phyloP scores from a whole-genome alignment of 192 early-diverging fungal genomes.

The Physocladia obscura region DNA sequence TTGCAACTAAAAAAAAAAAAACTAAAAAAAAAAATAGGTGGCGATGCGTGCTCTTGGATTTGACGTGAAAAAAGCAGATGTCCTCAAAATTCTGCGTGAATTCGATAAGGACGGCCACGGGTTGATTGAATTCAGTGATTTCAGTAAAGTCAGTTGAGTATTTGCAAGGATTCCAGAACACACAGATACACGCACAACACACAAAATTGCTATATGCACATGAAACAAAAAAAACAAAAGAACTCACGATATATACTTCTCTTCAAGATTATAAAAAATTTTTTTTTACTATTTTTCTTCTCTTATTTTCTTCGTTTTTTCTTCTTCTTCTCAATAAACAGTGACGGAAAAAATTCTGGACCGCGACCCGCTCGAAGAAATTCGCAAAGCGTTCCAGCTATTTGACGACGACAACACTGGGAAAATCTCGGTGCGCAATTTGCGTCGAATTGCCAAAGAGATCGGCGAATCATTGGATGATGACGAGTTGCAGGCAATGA shows the following conservation, averaged over 20 bases:
- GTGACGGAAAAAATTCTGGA: constrained; percentile 68
- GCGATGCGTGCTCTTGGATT: constrained; percentile 84
- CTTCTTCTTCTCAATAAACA: background rate
- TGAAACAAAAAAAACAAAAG: no score
- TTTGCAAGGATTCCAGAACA: no score
- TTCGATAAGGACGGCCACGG: constrained; percentile 58
- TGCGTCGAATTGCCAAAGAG: constrained; percentile 75
- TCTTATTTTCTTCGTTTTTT: background rate
- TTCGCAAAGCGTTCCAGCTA: constrained; percentile 78
- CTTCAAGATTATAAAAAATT: constrained; percentile 45
- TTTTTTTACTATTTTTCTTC: background rate
- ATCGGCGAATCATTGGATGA: constrained; percentile 79
- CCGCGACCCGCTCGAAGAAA: constrained; percentile 79
- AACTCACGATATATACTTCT: no score
- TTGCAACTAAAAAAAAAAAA: no score
- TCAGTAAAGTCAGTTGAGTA: constrained; percentile 63
- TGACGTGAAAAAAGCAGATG: constrained; percentile 79
- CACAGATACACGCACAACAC: no score
- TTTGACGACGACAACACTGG: constrained; percentile 71
- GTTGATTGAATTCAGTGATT: constrained; percentile 67
- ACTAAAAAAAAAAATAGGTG: no score
- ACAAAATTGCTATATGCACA: no score
- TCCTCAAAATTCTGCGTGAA: constrained; percentile 67
- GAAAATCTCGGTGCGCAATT: constrained; percentile 64
- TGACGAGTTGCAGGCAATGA: constrained; percentile 83